phyloP scores from a whole-genome alignment of 352 stramenopile species.

The Phytopythium oedochilum region DNA sequence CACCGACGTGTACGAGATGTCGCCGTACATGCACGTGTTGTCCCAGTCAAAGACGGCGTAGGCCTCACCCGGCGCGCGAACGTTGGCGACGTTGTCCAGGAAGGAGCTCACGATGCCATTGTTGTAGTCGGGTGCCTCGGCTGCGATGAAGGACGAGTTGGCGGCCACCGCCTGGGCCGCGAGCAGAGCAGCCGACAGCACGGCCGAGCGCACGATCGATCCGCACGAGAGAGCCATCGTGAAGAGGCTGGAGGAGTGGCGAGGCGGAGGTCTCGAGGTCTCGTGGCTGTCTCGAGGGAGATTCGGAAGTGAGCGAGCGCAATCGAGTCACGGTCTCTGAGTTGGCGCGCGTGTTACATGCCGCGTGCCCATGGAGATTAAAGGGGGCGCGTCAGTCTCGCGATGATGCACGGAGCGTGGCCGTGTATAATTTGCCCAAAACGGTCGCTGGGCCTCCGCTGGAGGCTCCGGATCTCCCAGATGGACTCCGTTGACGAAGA shows the following conservation, averaged over 20 bases:
- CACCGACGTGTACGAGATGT: constrained; percentile 64
- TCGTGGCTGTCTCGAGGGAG: background rate
- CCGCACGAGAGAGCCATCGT: constrained; percentile 1
- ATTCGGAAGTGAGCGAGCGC: background rate
- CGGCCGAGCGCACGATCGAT: constrained; percentile 10
- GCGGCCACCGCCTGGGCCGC: constrained; percentile 6
- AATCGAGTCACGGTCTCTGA: no score
- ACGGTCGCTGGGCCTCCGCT: no score
- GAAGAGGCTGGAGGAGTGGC: background rate
- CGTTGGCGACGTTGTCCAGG: constrained; percentile 24
- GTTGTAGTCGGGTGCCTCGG: constrained; percentile 56
- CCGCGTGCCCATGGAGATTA: no score
- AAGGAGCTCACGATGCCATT: constrained; percentile 38
- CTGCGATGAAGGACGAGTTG: constrained; percentile 28
- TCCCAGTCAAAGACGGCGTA: constrained; percentile 64
- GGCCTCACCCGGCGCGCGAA: constrained; percentile 29
- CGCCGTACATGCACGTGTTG: constrained; percentile 63
- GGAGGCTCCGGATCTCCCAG: no score
- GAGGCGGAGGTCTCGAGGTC: background rate
- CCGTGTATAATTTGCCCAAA: no score
- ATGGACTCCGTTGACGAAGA: no score
- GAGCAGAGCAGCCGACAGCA: constrained; percentile 16
- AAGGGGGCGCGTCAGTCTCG: no score
- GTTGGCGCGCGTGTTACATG: no score
- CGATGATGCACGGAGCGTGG: no score